Conservation (phyloP, 371 early-diverging fungal species). For the Mucor sp. region DNA sequence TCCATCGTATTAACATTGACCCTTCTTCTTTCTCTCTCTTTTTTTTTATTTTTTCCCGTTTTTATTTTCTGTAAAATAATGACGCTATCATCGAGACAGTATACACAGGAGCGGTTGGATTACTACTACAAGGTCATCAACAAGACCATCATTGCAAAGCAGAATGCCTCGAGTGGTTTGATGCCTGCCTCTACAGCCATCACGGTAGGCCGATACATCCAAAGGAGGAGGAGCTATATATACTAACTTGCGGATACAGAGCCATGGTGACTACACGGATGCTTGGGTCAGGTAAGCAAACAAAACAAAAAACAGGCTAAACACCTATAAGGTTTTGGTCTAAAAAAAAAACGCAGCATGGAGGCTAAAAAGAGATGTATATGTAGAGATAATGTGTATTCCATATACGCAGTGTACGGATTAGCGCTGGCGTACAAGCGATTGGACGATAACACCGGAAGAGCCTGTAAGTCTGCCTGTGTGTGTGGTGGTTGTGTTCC, state of each 20-base stretch:
- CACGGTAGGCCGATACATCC: slow-evolving; percentile 40
- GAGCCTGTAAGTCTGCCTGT: slow-evolving; percentile 67
- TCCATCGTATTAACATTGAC: not conserved
- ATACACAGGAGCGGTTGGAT: slow-evolving; percentile 59
- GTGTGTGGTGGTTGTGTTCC: not conserved
- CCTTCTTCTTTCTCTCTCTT: slow-evolving; percentile 2
- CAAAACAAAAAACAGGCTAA: slow-evolving; percentile 8
- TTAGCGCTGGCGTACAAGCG: slow-evolving; percentile 85
- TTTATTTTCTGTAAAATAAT: not conserved
- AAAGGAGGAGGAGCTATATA: not conserved
- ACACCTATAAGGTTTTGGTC: not conserved
- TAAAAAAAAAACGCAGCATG: not conserved
- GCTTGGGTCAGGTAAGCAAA: slow-evolving; percentile 83
- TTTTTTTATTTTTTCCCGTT: not conserved
- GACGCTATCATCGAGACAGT: slow-evolving; percentile 11
- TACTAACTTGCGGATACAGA: slow-evolving; percentile 33
- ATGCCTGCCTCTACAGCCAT: slow-evolving; percentile 90
- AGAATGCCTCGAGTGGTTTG: slow-evolving; percentile 81
- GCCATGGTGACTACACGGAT: slow-evolving; percentile 84
- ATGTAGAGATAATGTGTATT: slow-evolving; percentile 90
- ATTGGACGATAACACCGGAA: slow-evolving; percentile 80
- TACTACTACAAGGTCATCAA: slow-evolving; percentile 74
- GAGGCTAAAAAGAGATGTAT: slow-evolving; percentile 5
- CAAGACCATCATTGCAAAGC: slow-evolving; percentile 73
- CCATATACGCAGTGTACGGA: slow-evolving; percentile 88